phyloP scores from a whole-genome alignment of 768 basidiomycete genomes.

The Phylloporus rhodoxanthus region DNA sequence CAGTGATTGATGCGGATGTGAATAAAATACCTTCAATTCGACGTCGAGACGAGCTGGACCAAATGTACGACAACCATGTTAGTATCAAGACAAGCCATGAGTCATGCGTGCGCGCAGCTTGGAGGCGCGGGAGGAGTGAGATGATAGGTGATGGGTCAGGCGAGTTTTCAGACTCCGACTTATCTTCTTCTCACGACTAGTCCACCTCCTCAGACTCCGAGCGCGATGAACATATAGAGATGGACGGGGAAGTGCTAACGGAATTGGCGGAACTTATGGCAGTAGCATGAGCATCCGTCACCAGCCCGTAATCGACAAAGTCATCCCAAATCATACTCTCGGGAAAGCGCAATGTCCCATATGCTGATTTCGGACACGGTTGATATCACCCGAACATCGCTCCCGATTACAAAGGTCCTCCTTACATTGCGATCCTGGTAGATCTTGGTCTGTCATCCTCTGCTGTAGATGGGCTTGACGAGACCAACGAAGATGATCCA shows the following conservation, averaged over 20 bases:
- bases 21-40: slow-evolving; percentile 84
- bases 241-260: too few relatives aligned
- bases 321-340: too few relatives aligned
- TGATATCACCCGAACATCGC: background rate
- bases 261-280: too few relatives aligned
- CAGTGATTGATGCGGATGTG: background rate
- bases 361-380: background rate
- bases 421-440: background rate
- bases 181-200: too few relatives aligned
- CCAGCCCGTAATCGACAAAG: too few relatives aligned
- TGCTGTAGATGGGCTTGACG: background rate
- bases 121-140: too few relatives aligned
- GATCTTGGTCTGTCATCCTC: background rate
- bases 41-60: slow-evolving; percentile 98
- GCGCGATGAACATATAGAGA: too few relatives aligned
- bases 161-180: too few relatives aligned
- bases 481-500: background rate
- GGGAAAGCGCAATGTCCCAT: background rate
- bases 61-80: slow-evolving; percentile 87
- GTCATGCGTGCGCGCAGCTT: too few relatives aligned
- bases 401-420: background rate
- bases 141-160: too few relatives aligned
- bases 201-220: too few relatives aligned
- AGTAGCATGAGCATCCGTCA: too few relatives aligned
- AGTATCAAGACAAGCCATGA: slow-evolving; percentile 40